Conservation (phyloP, 2,329 filamentous ascomycete species). For the Stemphylium beticola region DNA sequence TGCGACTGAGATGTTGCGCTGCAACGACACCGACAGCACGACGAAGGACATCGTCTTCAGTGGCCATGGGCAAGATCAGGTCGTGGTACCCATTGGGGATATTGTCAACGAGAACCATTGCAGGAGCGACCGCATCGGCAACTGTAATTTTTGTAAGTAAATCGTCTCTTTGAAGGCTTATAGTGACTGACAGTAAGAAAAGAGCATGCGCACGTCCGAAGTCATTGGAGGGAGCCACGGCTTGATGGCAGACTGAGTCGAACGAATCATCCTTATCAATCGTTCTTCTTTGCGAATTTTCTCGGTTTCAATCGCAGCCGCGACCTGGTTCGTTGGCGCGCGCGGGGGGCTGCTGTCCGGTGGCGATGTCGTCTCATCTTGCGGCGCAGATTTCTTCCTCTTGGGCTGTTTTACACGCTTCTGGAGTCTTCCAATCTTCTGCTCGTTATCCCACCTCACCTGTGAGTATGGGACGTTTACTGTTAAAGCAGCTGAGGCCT, state of each 20-base stretch:
- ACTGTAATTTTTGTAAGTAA: slow-evolving; percentile 11
- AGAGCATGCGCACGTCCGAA: too few species aligned
- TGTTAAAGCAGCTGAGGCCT: not conserved
- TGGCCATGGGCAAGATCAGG: slow-evolving; percentile 50
- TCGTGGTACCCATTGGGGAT: slow-evolving; percentile 49
- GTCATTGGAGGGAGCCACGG: too few species aligned
- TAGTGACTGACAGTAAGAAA: slow-evolving; percentile 2
- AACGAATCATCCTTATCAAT: not conserved
- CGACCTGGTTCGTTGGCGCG: too few species aligned
- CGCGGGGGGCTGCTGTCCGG: too few species aligned
- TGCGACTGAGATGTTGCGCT: slow-evolving; percentile 48
- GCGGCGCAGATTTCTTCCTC: too few species aligned
- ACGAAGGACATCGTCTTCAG: slow-evolving; percentile 45
- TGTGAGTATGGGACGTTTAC: not conserved
- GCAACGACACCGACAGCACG: slow-evolving; percentile 50
- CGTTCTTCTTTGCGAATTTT: too few species aligned
- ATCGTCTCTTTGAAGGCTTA: slow-evolving; percentile 31
- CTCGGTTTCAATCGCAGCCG: too few species aligned
- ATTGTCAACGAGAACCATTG: slow-evolving; percentile 51
- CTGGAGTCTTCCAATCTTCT: too few species aligned
- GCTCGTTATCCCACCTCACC: not conserved
- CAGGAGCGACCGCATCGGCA: slow-evolving; percentile 47
- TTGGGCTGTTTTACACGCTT: too few species aligned
- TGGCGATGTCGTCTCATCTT: too few species aligned
- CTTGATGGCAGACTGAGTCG: too few species aligned